phyloP scores from a whole-genome alignment of 2,329 filamentous ascomycete genomes.

The Achaetomium macrosporum region DNA sequence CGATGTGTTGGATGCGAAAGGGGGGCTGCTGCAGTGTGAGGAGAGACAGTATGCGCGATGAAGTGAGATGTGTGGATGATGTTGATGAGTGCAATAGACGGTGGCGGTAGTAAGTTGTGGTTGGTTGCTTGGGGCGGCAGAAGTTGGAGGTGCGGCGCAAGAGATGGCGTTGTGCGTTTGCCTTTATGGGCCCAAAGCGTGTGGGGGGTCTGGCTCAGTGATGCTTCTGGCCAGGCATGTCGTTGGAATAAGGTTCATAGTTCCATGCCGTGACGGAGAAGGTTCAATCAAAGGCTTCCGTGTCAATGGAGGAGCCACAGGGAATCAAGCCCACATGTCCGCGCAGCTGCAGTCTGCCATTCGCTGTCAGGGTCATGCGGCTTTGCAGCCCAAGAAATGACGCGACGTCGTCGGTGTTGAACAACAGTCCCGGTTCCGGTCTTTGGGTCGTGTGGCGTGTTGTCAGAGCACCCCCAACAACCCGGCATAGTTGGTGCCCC shows the following conservation, averaged over 20 bases:
- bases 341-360: constrained; percentile 7
- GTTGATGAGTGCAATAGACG: not conserved
- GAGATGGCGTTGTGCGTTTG: constrained; percentile 10
- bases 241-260: constrained; percentile 21
- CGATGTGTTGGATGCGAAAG: constrained; percentile 4
- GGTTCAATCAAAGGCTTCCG: constrained; percentile 11
- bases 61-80: not conserved
- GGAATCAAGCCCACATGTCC: constrained; percentile 1
- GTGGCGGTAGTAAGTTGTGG: not conserved
- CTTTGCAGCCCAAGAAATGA: not conserved
- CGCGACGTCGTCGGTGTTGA: not conserved
- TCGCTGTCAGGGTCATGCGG: constrained; percentile 5
- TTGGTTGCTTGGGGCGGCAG: not conserved
- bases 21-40: constrained; percentile 2
- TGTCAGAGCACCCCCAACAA: not conserved
- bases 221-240: constrained; percentile 8
- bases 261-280: constrained; percentile 13
- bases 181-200: not conserved
- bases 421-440: not conserved
- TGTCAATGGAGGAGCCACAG: constrained; percentile 18
- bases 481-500: not conserved
- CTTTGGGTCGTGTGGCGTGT: not conserved
- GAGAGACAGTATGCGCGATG: not conserved
- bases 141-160: constrained; percentile 6
- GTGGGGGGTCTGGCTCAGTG: constrained; percentile 10